These are phyloP conservation scores for Camellia oleifera DNA, from an alignment of 179 eudicot genomes.

Conservation along the genomic window DNA sequence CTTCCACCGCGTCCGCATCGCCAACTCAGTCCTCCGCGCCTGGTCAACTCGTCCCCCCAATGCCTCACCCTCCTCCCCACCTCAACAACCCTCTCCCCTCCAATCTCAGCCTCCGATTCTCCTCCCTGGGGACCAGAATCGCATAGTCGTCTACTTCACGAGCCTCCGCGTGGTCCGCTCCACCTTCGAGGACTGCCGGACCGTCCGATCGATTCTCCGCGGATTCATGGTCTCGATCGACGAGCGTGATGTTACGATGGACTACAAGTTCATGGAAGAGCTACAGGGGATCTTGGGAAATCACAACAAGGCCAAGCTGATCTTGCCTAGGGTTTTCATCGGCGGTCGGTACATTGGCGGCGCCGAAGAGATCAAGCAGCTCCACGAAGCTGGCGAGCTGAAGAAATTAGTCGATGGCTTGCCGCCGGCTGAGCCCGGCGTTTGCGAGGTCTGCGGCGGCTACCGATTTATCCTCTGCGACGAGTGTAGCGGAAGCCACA, in stretches of 20 bases:
- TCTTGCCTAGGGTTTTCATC: slow-evolving; percentile 47
- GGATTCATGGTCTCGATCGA: slow-evolving; percentile 61
- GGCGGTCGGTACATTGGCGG: slow-evolving; percentile 79
- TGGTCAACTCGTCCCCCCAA: slow-evolving; percentile 11
- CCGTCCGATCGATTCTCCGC: slow-evolving; percentile 55
- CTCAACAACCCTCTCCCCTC: slow-evolving; percentile 13
- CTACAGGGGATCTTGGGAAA: slow-evolving; percentile 39
- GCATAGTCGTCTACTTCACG: slow-evolving; percentile 66
- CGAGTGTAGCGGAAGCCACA: slow-evolving; percentile 77
- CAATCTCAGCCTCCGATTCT: slow-evolving; percentile 16
- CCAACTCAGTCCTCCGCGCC: slow-evolving; percentile 34
- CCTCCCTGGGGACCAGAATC: slow-evolving; percentile 47
- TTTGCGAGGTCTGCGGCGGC: slow-evolving; percentile 70
- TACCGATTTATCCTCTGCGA: slow-evolving; percentile 59
- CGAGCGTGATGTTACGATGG: slow-evolving; percentile 78
- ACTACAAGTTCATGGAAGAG: slow-evolving; percentile 53
- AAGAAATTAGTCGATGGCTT: slow-evolving; percentile 51
- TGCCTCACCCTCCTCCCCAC: slow-evolving; percentile 7
- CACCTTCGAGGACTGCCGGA: slow-evolving; percentile 67
- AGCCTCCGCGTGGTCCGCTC: slow-evolving; percentile 68
- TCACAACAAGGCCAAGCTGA: slow-evolving; percentile 8
- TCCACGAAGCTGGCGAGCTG: slow-evolving; percentile 75
- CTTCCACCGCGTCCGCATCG: slow-evolving; percentile 62
- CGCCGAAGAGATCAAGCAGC: slow-evolving; percentile 60
- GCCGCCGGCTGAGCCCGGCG: slow-evolving; percentile 32